Evolutionary conservation across 768 basidiomycete genomes (phyloP).

Genomic region (Pleurotus djamor): DNA sequence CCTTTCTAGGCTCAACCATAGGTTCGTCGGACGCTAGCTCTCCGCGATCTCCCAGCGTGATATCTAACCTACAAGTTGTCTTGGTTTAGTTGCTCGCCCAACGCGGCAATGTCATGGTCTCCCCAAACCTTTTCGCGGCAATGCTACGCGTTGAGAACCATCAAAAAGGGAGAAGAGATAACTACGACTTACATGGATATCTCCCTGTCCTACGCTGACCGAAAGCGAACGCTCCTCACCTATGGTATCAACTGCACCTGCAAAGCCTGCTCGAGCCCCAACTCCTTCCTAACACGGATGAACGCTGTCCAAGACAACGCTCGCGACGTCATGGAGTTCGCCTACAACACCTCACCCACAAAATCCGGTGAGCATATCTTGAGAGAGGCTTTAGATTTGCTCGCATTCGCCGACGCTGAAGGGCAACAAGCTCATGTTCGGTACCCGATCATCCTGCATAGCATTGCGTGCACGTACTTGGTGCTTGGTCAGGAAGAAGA

Average conservation of each 20-base stretch:
- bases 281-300: neutral
- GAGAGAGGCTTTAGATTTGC: neutral
- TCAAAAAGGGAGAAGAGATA: slow-evolving; percentile 30
- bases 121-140: slow-evolving; percentile 23
- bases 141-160: slow-evolving; percentile 23
- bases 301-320: neutral
- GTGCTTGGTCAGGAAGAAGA: neutral
- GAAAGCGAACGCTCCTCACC: slow-evolving; percentile 20
- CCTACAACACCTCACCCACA: neutral
- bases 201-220: slow-evolving; percentile 11
- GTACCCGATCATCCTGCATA: neutral
- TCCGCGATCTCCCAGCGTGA: neutral
- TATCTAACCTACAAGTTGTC: neutral
- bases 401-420: neutral
- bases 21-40: slow-evolving; percentile 7
- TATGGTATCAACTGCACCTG: slow-evolving; percentile 34
- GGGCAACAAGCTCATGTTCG: neutral
- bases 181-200: slow-evolving; percentile 22
- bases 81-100: slow-evolving; percentile 20
- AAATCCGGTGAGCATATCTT: neutral
- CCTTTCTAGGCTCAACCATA: slow-evolving; percentile 22
- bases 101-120: slow-evolving; percentile 16
- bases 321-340: neutral
- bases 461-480: no score
- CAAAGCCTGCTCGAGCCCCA: neutral